Conservation (phyloP, 2,329 filamentous ascomycete species). For the Neofusicoccum ribis region DNA sequence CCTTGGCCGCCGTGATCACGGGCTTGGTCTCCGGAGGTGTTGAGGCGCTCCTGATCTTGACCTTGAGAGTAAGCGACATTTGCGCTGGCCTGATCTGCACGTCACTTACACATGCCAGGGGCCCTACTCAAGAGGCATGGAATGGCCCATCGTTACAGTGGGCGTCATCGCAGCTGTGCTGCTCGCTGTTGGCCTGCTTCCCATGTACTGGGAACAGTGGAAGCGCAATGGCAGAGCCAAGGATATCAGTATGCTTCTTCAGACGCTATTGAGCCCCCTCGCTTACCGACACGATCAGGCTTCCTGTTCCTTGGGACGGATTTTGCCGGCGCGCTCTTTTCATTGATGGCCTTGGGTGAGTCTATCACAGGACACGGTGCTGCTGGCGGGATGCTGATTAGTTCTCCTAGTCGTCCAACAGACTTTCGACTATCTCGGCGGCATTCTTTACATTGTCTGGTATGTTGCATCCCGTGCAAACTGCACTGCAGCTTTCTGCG, state of each 20-base stretch:
- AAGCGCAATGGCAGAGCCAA: conserved; percentile 62
- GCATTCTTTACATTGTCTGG: conserved; percentile 62
- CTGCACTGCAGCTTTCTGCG: too few species aligned
- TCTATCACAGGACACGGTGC: background rate
- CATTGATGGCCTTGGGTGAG: conserved; percentile 61
- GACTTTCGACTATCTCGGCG: conserved; percentile 62
- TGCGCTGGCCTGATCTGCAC: background rate
- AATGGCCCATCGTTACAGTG: conserved; percentile 56
- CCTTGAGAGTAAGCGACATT: conserved; percentile 50
- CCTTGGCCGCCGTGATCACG: conserved; percentile 42
- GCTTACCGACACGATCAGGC: conserved; percentile 28
- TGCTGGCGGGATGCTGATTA: background rate
- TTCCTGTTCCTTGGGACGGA: conserved; percentile 62
- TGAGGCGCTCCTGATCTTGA: conserved; percentile 59
- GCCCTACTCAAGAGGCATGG: conserved; percentile 55
- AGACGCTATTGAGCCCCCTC: too few species aligned
- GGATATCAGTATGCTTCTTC: conserved; percentile 53
- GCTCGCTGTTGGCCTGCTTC: conserved; percentile 57
- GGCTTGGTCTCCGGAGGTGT: conserved; percentile 52
- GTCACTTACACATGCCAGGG: conserved; percentile 39
- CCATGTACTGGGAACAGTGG: conserved; percentile 63
- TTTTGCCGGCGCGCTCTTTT: conserved; percentile 63
- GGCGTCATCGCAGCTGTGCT: conserved; percentile 61
- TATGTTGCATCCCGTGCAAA: conserved; percentile 35
- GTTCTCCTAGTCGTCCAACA: conserved; percentile 56